Evolutionary conservation across 2,329 filamentous ascomycete genomes (phyloP), one percentile per base, ranked within the genome.

Genomic region (Calonectria pseudoturangicola): DNA sequence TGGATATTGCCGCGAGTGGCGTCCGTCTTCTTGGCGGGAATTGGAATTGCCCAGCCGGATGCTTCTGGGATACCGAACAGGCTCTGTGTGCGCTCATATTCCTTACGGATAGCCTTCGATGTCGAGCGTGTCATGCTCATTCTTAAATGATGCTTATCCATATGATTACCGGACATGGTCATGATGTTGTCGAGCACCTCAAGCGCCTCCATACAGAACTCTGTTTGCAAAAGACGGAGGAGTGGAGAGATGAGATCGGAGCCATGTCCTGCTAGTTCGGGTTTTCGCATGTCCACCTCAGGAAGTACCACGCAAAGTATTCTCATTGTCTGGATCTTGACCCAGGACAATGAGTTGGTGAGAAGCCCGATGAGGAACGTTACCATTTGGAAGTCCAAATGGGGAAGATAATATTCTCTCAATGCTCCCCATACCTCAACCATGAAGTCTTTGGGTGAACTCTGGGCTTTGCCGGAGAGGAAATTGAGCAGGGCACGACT

Each of bases 81-180:
- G 80, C 95, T 98, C 82, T 98, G 94, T 0, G 95, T 98, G 27
- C 94, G 93, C 81, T 98, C 96, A 79, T 98, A 98, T 84, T 98
- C 96, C 82, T 98, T 98, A 62, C 95, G 93, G 63, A 97, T 93
- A 0, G 93, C 92, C 78, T 94, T 93, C 0, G 95, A 97, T 2
- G 95, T 95, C 1, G 94, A 93, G 15, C 94, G 93, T 6, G 95
- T 96, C 95, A 99, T 98, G 84, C 96, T 98, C 97, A 99, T 99
- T 47, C 97, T 92, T 71, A 99, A 87, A 81, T 98, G 95, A 79
- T 98, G 95, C 79, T 94, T 95, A 83, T 98, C 97, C 89, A 98
- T 95, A 1, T 96, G 94, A 39, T 94, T 95, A 5, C 95, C 94
- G 0, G 95, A 95, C 87, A 98, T 96, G 33, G 94, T 95, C 90